Percentiles rank a stretch among this genome's conserved stretches.
These are phyloP conservation scores for Spatholobus suberectus DNA, from an alignment of 306 rosid species.

Conservation along the genomic window DNA sequence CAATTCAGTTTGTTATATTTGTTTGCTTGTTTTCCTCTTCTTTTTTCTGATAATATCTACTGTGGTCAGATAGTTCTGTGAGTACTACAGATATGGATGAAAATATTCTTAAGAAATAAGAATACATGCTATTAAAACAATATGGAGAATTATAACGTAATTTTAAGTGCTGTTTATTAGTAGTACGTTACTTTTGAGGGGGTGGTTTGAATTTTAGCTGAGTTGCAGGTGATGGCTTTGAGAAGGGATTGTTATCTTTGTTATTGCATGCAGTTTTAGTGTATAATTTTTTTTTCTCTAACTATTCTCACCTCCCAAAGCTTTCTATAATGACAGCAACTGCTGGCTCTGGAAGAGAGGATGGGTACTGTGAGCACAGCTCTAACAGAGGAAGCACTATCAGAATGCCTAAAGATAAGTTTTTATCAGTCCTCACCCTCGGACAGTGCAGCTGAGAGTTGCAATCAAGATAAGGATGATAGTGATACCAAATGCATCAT, in stretches of 20 bases:
- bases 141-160: background rate
- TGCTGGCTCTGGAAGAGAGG: constrained; percentile 92
- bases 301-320: constrained; percentile 22
- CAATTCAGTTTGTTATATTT: constrained; percentile 33
- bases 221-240: constrained; percentile 15
- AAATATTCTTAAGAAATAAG: constrained; percentile 22
- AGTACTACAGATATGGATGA: constrained; percentile 18
- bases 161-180: background rate
- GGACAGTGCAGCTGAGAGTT: constrained; percentile 46
- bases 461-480: constrained; percentile 58
- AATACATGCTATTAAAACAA: constrained; percentile 10
- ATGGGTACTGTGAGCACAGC: constrained; percentile 99
- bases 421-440: constrained; percentile 53
- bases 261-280: constrained; percentile 3
- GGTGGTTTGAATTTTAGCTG: constrained; percentile 25
- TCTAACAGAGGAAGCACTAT: constrained; percentile 75
- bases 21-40: constrained; percentile 17
- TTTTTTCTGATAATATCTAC: constrained; percentile 13
- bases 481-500: constrained; percentile 85
- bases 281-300: background rate
- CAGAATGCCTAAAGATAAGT: constrained; percentile 71
- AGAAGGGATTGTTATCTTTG: constrained; percentile 14
- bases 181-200: background rate
- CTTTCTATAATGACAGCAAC: constrained; percentile 63
- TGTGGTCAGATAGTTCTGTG: constrained; percentile 22